Base-by-base conservation (phyloP, 345 rosid species). In the Citrus inodora region DNA sequence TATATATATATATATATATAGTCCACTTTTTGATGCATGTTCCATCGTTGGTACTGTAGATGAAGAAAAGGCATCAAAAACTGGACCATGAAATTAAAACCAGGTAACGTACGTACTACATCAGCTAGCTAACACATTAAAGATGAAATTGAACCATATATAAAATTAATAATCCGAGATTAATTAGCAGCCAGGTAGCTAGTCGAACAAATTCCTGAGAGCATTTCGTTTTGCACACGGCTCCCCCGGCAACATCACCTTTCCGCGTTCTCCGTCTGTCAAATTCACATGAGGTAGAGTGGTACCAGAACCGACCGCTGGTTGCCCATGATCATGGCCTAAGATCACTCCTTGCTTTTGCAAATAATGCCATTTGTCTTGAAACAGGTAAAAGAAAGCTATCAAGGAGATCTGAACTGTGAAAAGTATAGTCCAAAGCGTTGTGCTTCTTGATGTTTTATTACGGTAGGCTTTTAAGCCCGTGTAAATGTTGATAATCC, bases 351-450 rank as follows among this genome's bases (percentile, higher is more conserved):
- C 91, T 84, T 93, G 94, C 85, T 82, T 86, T n/a, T 82, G 88
- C 66, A 93, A 69, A 48, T 92, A 87, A 8, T 86, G 93, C 97
- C 95, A 93, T 78, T 91, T 95, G 83, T 95, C 99, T 83, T 92
- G 92, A 75, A 90, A 77, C 70, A 95, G 93, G 76, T 95, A 95
- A 78, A 93, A 71, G 86, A 91, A 82, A 58, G 87, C 90, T 74
- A 95, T 80, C 78, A 84, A 85, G 40, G 83, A 86, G 87, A 92
- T 67, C 75, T 95, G 87, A 48, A 80, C 87, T 22, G 99, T 91
- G 94, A 95, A 95, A 76, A 93, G 86, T 37, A 88, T 80, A 67
- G 84, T 87, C 95, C 95, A 95, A 70, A 90, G 70, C 75, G 85
- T 79, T 63, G 86, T 82, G 38, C 83, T 84, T 81, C 79, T 87